Conservation (phyloP, 116 monocot species). For the Dioscorea cayenensis region DNA sequence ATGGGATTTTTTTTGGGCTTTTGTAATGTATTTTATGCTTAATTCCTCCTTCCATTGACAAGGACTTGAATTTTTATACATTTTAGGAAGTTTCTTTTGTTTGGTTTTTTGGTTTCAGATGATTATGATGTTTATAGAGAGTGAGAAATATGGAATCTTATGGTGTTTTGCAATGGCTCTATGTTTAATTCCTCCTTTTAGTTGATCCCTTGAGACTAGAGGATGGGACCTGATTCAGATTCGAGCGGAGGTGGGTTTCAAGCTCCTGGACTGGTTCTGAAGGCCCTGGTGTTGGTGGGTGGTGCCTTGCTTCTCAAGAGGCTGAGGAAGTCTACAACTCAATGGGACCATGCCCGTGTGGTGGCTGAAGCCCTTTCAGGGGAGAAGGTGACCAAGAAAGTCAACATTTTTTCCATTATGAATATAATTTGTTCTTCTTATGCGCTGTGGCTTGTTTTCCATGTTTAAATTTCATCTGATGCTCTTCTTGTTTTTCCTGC, state of each 20-base stretch:
- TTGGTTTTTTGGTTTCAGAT: no score
- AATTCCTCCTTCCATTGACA: no score
- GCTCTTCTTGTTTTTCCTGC: slow-evolving; percentile 1
- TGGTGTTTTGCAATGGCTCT: no score
- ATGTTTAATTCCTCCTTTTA: background rate
- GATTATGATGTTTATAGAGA: no score
- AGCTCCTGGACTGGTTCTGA: slow-evolving; percentile 43
- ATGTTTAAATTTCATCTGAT: slow-evolving; percentile 1
- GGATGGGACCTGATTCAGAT: slow-evolving; percentile 41
- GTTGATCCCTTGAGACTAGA: background rate
- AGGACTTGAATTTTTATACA: no score
- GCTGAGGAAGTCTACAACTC: slow-evolving; percentile 62
- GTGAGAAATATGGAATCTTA: no score
- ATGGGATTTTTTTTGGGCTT: no score
- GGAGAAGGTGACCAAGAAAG: slow-evolving; percentile 50
- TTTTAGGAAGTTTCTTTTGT: no score
- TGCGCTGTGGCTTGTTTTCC: no score
- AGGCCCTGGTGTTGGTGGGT: slow-evolving; percentile 69
- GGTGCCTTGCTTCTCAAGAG: slow-evolving; percentile 64
- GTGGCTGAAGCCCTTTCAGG: slow-evolving; percentile 72
- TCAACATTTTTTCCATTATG: background rate
- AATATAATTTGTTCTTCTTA: background rate
- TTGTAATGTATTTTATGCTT: no score
- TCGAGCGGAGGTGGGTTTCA: slow-evolving; percentile 26
- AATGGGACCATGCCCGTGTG: slow-evolving; percentile 83